Conservation (phyloP, 352 stramenopile species). For the Thalassiosira livingstoniorum region DNA sequence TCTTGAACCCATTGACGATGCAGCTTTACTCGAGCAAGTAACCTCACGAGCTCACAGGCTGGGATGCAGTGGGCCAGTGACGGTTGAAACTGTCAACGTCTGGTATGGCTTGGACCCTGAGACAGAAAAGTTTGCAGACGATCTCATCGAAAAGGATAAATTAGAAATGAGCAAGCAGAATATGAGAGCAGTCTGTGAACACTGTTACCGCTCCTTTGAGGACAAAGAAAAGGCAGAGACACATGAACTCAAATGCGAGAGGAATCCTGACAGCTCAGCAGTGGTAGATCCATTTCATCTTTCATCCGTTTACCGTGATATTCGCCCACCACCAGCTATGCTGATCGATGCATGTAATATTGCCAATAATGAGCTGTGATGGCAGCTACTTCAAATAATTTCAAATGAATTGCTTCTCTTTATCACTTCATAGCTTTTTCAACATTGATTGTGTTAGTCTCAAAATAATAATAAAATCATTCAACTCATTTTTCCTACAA, state of each 20-base stretch:
- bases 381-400: background rate
- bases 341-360: conserved; percentile 3
- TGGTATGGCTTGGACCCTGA: conserved; percentile 36
- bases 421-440: too few relatives aligned
- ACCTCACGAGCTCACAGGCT: conserved; percentile 95
- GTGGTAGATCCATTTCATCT: conserved; percentile 63
- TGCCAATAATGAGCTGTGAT: background rate
- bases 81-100: conserved; percentile 86
- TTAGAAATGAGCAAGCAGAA: conserved; percentile 36
- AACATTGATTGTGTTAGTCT: too few relatives aligned
- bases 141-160: conserved; percentile 23
- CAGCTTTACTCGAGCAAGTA: conserved; percentile 94
- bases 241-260: conserved; percentile 60
- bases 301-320: conserved; percentile 66
- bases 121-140: conserved; percentile 36
- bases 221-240: conserved; percentile 47
- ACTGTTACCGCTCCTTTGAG: conserved; percentile 67
- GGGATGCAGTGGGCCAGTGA: conserved; percentile 89
- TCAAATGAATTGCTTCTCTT: too few relatives aligned
- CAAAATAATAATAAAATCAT: too few relatives aligned
- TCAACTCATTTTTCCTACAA: too few relatives aligned
- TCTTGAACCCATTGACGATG: conserved; percentile 95
- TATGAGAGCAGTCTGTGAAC: conserved; percentile 58
- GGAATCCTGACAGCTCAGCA: conserved; percentile 56
- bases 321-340: conserved; percentile 57